Percentiles rank a stretch among this genome's conserved stretches.
Evolutionary conservation across 768 basidiomycete species (phyloP).

Genomic region (Tylopilus felleus): DNA sequence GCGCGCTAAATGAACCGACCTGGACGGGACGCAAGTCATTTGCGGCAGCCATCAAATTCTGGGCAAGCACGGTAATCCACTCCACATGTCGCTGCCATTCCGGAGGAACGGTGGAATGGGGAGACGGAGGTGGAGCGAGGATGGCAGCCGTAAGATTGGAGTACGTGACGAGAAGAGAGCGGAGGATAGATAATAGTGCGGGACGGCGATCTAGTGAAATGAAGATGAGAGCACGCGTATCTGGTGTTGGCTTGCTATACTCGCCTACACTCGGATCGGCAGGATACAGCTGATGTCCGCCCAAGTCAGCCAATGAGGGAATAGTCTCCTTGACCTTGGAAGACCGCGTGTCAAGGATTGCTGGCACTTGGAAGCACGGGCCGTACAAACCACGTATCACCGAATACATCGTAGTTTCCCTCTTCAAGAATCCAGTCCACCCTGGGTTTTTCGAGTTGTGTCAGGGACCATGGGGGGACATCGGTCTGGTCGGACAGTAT

Average conservation of each 20-base stretch:
- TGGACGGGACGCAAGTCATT: slow-evolving; percentile 90
- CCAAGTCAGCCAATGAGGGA: slow-evolving; percentile 76
- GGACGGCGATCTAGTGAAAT: slow-evolving; percentile 66
- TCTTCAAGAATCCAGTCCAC: slow-evolving; percentile 91
- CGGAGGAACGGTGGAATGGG: slow-evolving; percentile 42
- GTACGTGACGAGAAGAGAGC: slow-evolving; percentile 76
- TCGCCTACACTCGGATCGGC: slow-evolving; percentile 65
- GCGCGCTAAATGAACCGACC: slow-evolving; percentile 38
- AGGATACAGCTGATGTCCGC: slow-evolving; percentile 79
- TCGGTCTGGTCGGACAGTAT: slow-evolving; percentile 67
- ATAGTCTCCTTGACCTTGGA: slow-evolving; percentile 76
- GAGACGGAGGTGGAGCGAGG: slow-evolving; percentile 59
- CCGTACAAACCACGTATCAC: slow-evolving; percentile 88
- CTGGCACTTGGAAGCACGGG: slow-evolving; percentile 7
- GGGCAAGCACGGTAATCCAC: slow-evolving; percentile 76
- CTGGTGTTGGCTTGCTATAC: slow-evolving; percentile 12
- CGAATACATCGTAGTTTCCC: slow-evolving; percentile 76
- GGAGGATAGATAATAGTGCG: slow-evolving; percentile 66
- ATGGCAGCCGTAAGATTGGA: slow-evolving; percentile 69
- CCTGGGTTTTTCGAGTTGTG: slow-evolving; percentile 78
- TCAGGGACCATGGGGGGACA: slow-evolving; percentile 74
- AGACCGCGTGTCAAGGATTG: slow-evolving; percentile 16
- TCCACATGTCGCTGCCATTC: slow-evolving; percentile 76
- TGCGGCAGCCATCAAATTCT: slow-evolving; percentile 87
- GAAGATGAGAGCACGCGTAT: slow-evolving; percentile 5